phyloP scores from a whole-genome alignment of 306 rosid genomes.

The Vicia villosa region DNA sequence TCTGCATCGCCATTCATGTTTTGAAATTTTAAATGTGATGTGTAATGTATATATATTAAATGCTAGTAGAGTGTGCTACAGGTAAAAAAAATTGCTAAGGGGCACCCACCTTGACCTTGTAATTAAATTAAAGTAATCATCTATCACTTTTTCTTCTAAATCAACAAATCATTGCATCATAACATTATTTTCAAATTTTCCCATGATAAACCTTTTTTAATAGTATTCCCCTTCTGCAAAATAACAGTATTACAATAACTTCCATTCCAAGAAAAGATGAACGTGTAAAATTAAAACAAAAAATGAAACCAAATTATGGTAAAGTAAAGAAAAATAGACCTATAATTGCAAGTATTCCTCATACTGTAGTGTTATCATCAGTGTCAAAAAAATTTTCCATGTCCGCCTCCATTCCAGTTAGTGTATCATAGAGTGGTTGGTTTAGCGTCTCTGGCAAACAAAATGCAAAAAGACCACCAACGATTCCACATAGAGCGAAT shows the following conservation, averaged over 20 bases:
- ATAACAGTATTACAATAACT: too few relatives aligned
- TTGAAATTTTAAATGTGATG: slow-evolving; percentile 35
- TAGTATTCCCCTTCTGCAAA: too few relatives aligned
- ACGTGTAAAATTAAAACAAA: neutral
- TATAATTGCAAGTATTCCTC: neutral
- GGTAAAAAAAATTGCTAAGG: neutral
- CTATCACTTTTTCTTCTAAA: neutral
- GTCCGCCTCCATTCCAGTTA: slow-evolving; percentile 56
- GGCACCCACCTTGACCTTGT: neutral
- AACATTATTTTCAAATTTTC: too few relatives aligned
- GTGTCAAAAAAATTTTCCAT: neutral
- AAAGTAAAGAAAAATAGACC: neutral
- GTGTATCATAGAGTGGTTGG: slow-evolving; percentile 77
- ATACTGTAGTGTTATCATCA: neutral
- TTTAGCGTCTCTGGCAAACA: slow-evolving; percentile 82
- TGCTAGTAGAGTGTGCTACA: neutral
- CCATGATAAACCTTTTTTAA: too few relatives aligned
- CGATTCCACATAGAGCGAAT: slow-evolving; percentile 64
- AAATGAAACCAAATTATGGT: neutral
- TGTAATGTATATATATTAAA: neutral
- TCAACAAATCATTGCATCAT: neutral
- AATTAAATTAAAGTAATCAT: neutral
- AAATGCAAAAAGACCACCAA: slow-evolving; percentile 68
- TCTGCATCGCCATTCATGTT: slow-evolving; percentile 69
- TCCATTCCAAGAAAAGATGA: too few relatives aligned